Evolutionary conservation across 768 basidiomycete species (phyloP), one percentile per base, ranked within the genome.

Genomic region (Tricholoma sp.): DNA sequence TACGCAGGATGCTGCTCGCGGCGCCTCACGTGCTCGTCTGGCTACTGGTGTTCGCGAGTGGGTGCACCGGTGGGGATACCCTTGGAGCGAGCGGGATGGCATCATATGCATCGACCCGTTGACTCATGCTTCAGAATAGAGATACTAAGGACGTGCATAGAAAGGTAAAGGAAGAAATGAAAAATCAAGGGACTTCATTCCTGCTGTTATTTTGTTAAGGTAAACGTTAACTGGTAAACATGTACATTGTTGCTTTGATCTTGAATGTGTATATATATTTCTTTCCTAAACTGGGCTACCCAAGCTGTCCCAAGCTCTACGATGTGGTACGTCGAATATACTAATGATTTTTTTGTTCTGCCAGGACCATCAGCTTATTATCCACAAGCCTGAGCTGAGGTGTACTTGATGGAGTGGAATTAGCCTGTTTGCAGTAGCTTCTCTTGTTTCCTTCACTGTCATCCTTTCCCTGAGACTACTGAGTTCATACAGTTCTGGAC

Each of bases 51-150:
- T 97, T 42, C 86, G 91, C 58, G 91, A 94, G 65, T 96, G 89
- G 88, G 72, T 98, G 47, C 90, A 94, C 63, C 83, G 89, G 54
- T 98, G 93, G 92, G 91, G 91, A 55, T 98, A 95, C 74, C 91
- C 95, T 15, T 97, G 94, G 95, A 89, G 81, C 70, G 95, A 97
- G 69, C 83, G 87, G 7, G 91, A 91, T 64, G 95, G 95, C 2
- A 84, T 93, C 51, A 82, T 97, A 54, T 94, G 90, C 69, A 83
- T 97, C 50, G 95, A 98, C 70, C 74, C 88, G 20, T 74, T 91
- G 60, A 93, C 90, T 29, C 93, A 95, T 60, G 70, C 76, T 39
- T 72, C 75, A 15, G 78, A 78, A 65, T 79, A 69, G 59, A 44
- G 29, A 48, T 12, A 28, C 0, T 20, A 28, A 45, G 34, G 13